Evolutionary conservation across 1,284 basidiomycete genomes (phyloP).

Genomic region (Puccinia horiana): DNA sequence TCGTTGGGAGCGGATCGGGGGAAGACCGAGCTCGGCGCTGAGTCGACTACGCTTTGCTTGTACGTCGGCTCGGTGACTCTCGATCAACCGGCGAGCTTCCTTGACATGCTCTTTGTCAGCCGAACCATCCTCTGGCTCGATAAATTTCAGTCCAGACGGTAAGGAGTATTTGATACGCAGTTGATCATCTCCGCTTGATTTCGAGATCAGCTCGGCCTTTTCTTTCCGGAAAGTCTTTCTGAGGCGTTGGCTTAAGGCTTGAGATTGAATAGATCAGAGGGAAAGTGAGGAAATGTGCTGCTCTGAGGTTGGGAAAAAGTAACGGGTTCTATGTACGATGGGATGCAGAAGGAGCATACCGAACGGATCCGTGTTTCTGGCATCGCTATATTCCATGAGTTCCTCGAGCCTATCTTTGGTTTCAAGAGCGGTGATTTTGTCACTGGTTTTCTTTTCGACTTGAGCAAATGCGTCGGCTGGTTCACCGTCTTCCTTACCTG

Average conservation of each 20-base stretch:
- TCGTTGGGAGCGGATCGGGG: background rate
- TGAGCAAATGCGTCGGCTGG: constrained; percentile 78
- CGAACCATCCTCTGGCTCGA: constrained; percentile 23
- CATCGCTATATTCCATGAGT: constrained; percentile 64
- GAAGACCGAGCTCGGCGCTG: constrained; percentile 23
- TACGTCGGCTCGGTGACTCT: background rate
- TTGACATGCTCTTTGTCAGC: constrained; percentile 4
- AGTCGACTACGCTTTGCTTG: constrained; percentile 24
- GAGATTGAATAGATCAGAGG: background rate
- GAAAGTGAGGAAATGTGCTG: constrained; percentile 78
- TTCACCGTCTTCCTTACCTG: constrained; percentile 71
- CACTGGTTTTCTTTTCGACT: constrained; percentile 80
- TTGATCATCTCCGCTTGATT: constrained; percentile 37
- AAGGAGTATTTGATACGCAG: constrained; percentile 37
- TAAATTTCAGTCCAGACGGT: constrained; percentile 30
- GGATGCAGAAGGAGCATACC: background rate
- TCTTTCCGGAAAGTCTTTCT: constrained; percentile 79
- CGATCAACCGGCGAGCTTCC: constrained; percentile 12
- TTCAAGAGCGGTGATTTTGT: constrained; percentile 71
- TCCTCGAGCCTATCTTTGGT: constrained; percentile 76
- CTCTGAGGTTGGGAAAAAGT: constrained; percentile 51
- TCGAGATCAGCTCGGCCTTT: constrained; percentile 62
- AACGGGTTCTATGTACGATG: background rate
- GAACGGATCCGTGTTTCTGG: constrained; percentile 46
- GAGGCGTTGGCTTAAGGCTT: constrained; percentile 68